A percentile compares a stretch with the other conserved stretches of the same genome.
Evolutionary conservation across 768 basidiomycete genomes (phyloP).

Genomic region (Leccinum disarticulatum): DNA sequence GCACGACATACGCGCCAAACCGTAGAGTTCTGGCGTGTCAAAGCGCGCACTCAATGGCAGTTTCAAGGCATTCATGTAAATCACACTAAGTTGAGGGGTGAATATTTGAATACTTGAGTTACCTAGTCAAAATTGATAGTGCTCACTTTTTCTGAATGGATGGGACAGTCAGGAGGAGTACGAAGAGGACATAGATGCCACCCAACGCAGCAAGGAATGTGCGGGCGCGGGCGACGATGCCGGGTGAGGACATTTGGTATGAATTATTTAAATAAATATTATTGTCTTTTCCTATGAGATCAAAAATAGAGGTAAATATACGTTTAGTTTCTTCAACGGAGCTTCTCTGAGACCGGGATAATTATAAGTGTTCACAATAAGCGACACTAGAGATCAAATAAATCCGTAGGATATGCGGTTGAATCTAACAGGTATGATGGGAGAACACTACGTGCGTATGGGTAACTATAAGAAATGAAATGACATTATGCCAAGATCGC

Average conservation of each 20-base stretch:
- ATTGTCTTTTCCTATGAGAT: background rate
- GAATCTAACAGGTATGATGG: background rate
- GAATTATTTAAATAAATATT: background rate
- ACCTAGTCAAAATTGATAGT: slow-evolving; percentile 9
- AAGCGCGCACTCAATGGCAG: slow-evolving; percentile 65
- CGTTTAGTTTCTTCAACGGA: no score
- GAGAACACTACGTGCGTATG: background rate
- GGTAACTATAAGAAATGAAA: background rate
- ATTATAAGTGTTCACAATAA: no score
- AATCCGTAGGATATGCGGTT: background rate
- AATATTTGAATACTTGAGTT: background rate
- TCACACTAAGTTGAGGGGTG: slow-evolving; percentile 37
- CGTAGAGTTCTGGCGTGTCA: slow-evolving; percentile 71
- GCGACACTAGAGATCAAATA: background rate
- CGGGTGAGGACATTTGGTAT: slow-evolving; percentile 1
- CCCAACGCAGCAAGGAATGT: slow-evolving; percentile 42
- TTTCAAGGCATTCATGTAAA: slow-evolving; percentile 68
- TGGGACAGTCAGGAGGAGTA: slow-evolving; percentile 59
- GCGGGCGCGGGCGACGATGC: slow-evolving; percentile 30
- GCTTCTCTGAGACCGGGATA: no score
- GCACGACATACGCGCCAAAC: slow-evolving; percentile 66
- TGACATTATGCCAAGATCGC: background rate
- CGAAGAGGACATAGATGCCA: slow-evolving; percentile 49
- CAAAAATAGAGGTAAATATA: background rate
- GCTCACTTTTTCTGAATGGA: slow-evolving; percentile 70